Evolutionary conservation across 305 asterid genomes (phyloP).

Genomic region (Plantago coronopus): DNA sequence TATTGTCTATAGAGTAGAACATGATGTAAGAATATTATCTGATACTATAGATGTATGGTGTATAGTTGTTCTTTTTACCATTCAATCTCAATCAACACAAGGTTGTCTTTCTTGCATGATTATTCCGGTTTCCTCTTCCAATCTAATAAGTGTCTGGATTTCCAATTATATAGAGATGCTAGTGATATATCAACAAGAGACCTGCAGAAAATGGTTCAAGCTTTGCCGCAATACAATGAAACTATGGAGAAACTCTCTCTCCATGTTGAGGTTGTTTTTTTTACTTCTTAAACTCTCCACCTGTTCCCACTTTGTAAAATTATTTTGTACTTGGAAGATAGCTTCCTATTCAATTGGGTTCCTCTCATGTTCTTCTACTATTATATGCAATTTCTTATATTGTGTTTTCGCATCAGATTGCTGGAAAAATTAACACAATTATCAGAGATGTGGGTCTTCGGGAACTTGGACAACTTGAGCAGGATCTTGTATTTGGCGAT

Average conservation of each 20-base stretch:
- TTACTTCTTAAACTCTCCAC: constrained; percentile 20
- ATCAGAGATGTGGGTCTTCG: constrained; percentile 68
- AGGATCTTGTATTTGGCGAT: constrained; percentile 97
- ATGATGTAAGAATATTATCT: too few species aligned
- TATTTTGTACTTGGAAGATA: background rate
- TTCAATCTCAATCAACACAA: background rate
- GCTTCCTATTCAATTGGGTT: constrained; percentile 6
- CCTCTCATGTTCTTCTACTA: constrained; percentile 5
- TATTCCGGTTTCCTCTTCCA: constrained; percentile 18
- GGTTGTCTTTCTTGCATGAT: background rate
- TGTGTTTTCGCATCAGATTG: constrained; percentile 60
- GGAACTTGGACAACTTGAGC: constrained; percentile 96
- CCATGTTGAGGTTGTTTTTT: constrained; percentile 80
- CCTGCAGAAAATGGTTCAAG: constrained; percentile 96
- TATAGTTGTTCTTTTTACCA: too few species aligned
- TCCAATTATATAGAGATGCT: constrained; percentile 66
- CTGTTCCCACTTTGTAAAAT: constrained; percentile 17
- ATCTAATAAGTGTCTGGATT: constrained; percentile 21
- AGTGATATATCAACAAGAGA: constrained; percentile 89
- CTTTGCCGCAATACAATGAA: constrained; percentile 90
- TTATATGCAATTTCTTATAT: constrained; percentile 11
- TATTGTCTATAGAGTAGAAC: too few species aligned
- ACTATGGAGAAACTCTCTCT: constrained; percentile 86
- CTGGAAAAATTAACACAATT: constrained; percentile 71
- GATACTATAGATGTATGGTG: too few species aligned